A percentile compares a stretch with the other conserved stretches of the same genome.
phyloP scores from a whole-genome alignment of 495 filamentous ascomycete species.

The Penicilliopsis zonata region DNA sequence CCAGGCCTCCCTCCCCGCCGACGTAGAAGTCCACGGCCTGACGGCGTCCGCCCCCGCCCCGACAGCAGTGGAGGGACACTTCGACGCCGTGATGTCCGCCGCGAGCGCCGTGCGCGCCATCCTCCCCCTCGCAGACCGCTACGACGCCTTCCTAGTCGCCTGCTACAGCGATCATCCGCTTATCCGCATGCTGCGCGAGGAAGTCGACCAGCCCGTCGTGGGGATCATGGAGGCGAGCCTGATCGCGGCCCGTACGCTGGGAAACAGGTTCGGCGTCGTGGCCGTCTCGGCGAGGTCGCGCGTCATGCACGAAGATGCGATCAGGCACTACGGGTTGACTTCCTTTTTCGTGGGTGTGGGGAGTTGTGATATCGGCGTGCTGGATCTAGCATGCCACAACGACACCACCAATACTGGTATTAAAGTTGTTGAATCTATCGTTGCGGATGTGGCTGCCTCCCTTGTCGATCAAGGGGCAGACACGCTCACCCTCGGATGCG shows the following conservation, averaged over 20 bases:
- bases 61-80: conserved; percentile 31
- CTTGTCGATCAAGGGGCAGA: conserved; percentile 33
- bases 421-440: conserved; percentile 11
- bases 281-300: conserved; percentile 24
- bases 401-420: conserved; percentile 20
- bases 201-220: conserved; percentile 27
- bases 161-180: conserved; percentile 39
- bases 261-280: conserved; percentile 27
- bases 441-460: conserved; percentile 22
- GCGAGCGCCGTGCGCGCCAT: conserved; percentile 25
- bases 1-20: conserved; percentile 23
- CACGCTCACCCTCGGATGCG: conserved; percentile 32
- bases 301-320: conserved; percentile 25
- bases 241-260: conserved; percentile 22
- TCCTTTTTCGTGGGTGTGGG: conserved; percentile 27
- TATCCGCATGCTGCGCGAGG: conserved; percentile 35
- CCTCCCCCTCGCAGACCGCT: conserved; percentile 21
- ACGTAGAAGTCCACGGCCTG: conserved; percentile 31
- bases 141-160: conserved; percentile 37
- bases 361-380: conserved; percentile 23
- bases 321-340: conserved; percentile 25
- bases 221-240: conserved; percentile 39
- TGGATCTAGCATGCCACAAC: conserved; percentile 26
- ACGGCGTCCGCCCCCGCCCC: conserved; percentile 31
- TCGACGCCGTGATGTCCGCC: conserved; percentile 31